Evolutionary conservation across 306 rosid genomes (phyloP), one percentile per base, ranked within the genome.

Genomic region (Benincasa hispida): DNA sequence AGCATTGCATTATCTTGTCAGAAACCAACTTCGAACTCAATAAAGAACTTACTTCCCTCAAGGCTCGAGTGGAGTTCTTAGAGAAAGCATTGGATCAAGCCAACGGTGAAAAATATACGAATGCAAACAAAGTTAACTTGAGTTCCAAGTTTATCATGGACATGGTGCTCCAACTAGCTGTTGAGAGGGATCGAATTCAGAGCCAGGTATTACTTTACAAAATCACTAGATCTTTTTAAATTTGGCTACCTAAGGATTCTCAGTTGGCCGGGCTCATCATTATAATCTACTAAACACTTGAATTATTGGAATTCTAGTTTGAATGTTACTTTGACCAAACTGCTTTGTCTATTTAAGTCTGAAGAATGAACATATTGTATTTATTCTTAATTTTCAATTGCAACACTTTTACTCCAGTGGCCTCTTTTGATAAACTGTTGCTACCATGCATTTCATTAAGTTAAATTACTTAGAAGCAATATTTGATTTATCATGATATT

Each of bases 101-200:
- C 59, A 87, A 79, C 60, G 73, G 73, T 53, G 82, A 81, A 77
- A 90, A 79, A 50, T 42, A 82, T 75, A 81, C 86, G 19, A 87
- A 79, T 53, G 85, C 90, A 51, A 85, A 89, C 59, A 91, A 95
- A 79, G 79, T 95, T 79, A 77, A 87, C 74, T 56, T 70, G 30
- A 90, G 85, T 79, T 81, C 84, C 72, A 89, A 87, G 85, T 78
- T 79, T 66, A 78, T 95, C 74, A 86, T 80, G 96, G 98, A 92
- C 78, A 81, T 89, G 98, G 90, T 90, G 42, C 72, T 55, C 79
- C 95, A 84, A 79, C 84, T 95, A 74, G 85, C 96, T 21, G 58
- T 76, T 2, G 97, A 92, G 80, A 84, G 99, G 77, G 92, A 89
- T 84, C 91, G 90, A 61, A 83, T 95, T 77, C 88, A 87, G 78